These are phyloP conservation scores for Dryas octopetala DNA, from an alignment of 306 rosid species.

Conservation along the genomic window DNA sequence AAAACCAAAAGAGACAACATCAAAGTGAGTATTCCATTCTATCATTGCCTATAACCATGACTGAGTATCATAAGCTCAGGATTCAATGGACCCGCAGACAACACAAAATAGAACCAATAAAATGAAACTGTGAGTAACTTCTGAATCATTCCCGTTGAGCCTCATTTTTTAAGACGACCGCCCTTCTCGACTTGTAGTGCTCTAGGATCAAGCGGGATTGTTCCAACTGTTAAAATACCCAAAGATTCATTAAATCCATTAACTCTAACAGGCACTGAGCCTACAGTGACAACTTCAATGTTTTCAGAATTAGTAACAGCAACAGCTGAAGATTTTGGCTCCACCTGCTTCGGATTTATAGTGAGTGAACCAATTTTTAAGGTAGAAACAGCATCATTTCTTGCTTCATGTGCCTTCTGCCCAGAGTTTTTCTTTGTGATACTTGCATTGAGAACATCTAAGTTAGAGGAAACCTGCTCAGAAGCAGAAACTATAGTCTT, in stretches of 20 bases:
- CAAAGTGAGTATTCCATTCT: constrained; percentile 10
- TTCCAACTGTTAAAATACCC: constrained; percentile 70
- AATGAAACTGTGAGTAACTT: constrained; percentile 6
- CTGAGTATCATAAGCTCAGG: constrained; percentile 7
- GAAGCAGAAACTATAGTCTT: constrained; percentile 32
- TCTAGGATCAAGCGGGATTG: constrained; percentile 65
- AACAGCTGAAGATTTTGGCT: constrained; percentile 31
- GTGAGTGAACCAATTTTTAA: constrained; percentile 66
- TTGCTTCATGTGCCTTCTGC: constrained; percentile 22
- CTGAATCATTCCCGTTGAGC: constrained; percentile 28
- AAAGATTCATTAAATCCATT: constrained; percentile 51
- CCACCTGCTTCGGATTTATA: constrained; percentile 48
- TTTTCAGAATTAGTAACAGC: constrained; percentile 27
- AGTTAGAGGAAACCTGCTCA: constrained; percentile 34
- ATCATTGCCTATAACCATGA: constrained; percentile 19
- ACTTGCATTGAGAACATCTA: constrained; percentile 20
- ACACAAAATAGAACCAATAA: neutral
- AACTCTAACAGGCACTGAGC: constrained; percentile 69
- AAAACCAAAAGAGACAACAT: constrained; percentile 8
- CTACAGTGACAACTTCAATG: constrained; percentile 59
- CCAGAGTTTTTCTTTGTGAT: constrained; percentile 34
- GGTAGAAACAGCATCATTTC: constrained; percentile 42
- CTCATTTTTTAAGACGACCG: constrained; percentile 35
- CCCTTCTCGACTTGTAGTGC: constrained; percentile 49
- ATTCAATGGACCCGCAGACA: neutral